Base-by-base conservation (phyloP, 306 rosid species). In the Rubus idaeus region DNA sequence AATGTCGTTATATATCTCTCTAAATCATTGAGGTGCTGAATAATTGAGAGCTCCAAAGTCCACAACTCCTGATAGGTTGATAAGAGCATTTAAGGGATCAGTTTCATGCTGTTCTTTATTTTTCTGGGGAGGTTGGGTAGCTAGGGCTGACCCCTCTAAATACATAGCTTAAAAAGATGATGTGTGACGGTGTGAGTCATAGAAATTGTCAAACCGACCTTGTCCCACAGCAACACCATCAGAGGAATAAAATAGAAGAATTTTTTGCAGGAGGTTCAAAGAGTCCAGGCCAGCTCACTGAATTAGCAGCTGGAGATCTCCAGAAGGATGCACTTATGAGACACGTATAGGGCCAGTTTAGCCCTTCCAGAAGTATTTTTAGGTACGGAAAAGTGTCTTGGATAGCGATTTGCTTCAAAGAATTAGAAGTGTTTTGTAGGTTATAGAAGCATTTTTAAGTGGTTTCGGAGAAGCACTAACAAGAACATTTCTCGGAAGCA, bases 181-280 rank as follows among this genome's bases (percentile, higher is more conserved):
- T 55, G 71, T 18, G 11, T n/a, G n/a, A n/a, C n/a, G n/a, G n/a
- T n/a, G n/a, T n/a, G 37, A 45, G 41, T 7, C 7, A 14, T 50
- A 6, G 82, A 72, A 21, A 18, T 80, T 81, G 88, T 88, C 93
- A 90, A 88, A 87, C 93, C 91, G 91, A 82, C 91, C 66, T 18
- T 16, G 77, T 80, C 77, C 83, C 78, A 68, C 78, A 77, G 61
- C 45, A 50, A 39, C 12, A 30, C 61, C 42, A 66, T 79, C 77
- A 72, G 37, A 68, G 57, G 79, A 67, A 68, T 47, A 63, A 40
- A 61, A 73, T 20, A 35, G 64, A 68, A 44, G 49, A 70, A 74
- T 44, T 64, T 37, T 74, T n/a, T 51, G 14, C 46, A 55, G 20
- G 58, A 68, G 56, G 69, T 66, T 39, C 30, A 41, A 17, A 75